Evolutionary conservation across 352 stramenopile genomes (phyloP).

Genomic region (Phytophthora pinifolia): DNA sequence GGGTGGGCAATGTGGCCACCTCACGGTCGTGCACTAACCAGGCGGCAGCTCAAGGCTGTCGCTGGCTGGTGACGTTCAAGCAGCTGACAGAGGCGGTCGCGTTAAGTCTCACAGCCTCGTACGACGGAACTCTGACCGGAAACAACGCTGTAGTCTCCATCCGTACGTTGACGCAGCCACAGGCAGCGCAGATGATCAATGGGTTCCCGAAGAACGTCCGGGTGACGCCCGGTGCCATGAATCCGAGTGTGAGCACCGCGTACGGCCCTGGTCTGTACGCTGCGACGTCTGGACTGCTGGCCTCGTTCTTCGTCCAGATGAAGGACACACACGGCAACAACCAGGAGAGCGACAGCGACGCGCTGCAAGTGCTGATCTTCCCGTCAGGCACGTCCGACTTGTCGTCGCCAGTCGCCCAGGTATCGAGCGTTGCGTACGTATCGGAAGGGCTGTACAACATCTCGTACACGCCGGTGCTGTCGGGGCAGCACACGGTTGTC

Average conservation of each 20-base stretch:
- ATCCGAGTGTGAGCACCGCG: slow-evolving; percentile 73
- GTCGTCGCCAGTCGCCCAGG: slow-evolving; percentile 17
- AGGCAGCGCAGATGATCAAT: slow-evolving; percentile 35
- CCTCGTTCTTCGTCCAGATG: slow-evolving; percentile 74
- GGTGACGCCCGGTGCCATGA: slow-evolving; percentile 53
- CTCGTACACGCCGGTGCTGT: slow-evolving; percentile 81
- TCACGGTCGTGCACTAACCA: slow-evolving; percentile 37
- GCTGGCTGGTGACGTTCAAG: slow-evolving; percentile 70
- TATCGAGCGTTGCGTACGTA: slow-evolving; percentile 55
- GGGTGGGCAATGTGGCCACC: slow-evolving; percentile 28
- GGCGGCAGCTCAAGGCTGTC: slow-evolving; percentile 55
- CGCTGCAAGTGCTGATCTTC: slow-evolving; percentile 49
- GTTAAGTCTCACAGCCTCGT: slow-evolving; percentile 41
- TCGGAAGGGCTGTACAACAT: slow-evolving; percentile 84
- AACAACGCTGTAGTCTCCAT: slow-evolving; percentile 59
- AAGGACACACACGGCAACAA: slow-evolving; percentile 88
- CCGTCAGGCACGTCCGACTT: slow-evolving; percentile 36
- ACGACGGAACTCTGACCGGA: slow-evolving; percentile 62
- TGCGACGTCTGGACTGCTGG: slow-evolving; percentile 46
- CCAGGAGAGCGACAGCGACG: slow-evolving; percentile 39
- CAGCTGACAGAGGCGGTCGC: slow-evolving; percentile 17
- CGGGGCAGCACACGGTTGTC: slow-evolving; percentile 84
- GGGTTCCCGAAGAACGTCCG: slow-evolving; percentile 71
- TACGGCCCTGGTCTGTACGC: slow-evolving; percentile 65
- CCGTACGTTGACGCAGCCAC: slow-evolving; percentile 35